Conservation (phyloP, 331 rosid species). For the Acacia pycnantha region DNA sequence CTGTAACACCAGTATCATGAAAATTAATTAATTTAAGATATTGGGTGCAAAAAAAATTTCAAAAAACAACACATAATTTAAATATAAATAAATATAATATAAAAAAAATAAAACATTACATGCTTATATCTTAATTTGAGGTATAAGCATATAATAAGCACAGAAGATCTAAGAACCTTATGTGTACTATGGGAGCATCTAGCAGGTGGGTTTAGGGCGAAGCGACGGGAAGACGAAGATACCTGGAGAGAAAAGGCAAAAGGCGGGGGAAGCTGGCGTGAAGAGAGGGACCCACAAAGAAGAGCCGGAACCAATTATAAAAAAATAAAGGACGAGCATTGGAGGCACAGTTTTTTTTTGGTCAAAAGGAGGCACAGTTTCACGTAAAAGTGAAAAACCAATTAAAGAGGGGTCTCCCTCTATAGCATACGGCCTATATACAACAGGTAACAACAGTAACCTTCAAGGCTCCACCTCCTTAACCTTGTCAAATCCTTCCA, state of each 20-base stretch:
- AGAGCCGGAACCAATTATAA: neutral
- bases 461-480: neutral
- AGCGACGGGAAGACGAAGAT: neutral
- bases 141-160: too few relatives aligned
- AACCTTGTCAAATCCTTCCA: slow-evolving; percentile 40
- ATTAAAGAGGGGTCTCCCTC: slow-evolving; percentile 7
- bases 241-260: neutral
- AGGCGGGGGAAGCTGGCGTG: neutral
- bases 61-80: too few relatives aligned
- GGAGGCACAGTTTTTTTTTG: slow-evolving; percentile 27
- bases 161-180: too few relatives aligned
- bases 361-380: slow-evolving; percentile 28
- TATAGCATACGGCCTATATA: slow-evolving; percentile 33
- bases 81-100: too few relatives aligned
- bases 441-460: neutral
- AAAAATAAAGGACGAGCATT: neutral
- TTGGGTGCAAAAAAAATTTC: too few relatives aligned
- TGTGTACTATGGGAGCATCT: too few relatives aligned
- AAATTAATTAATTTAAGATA: too few relatives aligned
- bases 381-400: slow-evolving; percentile 22
- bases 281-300: neutral
- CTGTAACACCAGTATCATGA: too few relatives aligned
- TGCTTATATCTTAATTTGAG: too few relatives aligned
- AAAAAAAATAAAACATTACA: too few relatives aligned
- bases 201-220: too few relatives aligned